Base-by-base conservation (phyloP, 2,329 filamentous ascomycete species). In the Penicillium sclerotiorum region DNA sequence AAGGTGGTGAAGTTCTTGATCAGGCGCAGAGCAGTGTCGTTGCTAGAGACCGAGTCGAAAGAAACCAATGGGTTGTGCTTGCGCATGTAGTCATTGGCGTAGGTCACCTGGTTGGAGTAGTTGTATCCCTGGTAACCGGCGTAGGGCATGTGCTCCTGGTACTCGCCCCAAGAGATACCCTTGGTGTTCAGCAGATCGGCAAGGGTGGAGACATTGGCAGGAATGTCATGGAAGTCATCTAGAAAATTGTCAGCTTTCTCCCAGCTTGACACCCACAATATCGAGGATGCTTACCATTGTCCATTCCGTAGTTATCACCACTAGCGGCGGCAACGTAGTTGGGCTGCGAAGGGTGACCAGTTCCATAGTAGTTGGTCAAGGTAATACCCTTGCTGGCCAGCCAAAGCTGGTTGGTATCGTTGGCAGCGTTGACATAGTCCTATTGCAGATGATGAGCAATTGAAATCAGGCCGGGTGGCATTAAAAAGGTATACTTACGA, bases 141-240 rank as follows among this genome's bases (percentile, higher is more conserved):
- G 71, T 84, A 90, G 2, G 89, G 89, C 78, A 88, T 80, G 62
- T 89, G 85, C 67, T 94, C 88, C 68, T 91, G 82, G 73, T 93
- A 94, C 56, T 85, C 76, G 43, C 75, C 85, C 86, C 86, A 90
- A 2, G 79, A 79, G 64, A 90, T 84, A 47, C 77, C 76, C 62
- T 79, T 81, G 56, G 79, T 77, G 57, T 88, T 84, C 17, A 89
- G 80, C 44, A 90, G 75, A 68, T 90, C 86, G 17, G 85, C 76
- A n/a, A 89, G 71, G 8, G 84, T 85, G 7, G 83, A 85, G 37
- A 89, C 73, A 62, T 89, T 89, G 50, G 69, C 59, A 25, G 79
- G 79, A 32, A 85, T 65, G 37, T 77, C 73, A 52, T 78, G 79
- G 67, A 89, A 83, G 60, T 81, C 72, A 67, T 91, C 41, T 32